Evolutionary conservation across 106 monocot genomes (phyloP), one percentile per base, ranked within the genome.

Genomic region (Dendrobium catenatum): DNA sequence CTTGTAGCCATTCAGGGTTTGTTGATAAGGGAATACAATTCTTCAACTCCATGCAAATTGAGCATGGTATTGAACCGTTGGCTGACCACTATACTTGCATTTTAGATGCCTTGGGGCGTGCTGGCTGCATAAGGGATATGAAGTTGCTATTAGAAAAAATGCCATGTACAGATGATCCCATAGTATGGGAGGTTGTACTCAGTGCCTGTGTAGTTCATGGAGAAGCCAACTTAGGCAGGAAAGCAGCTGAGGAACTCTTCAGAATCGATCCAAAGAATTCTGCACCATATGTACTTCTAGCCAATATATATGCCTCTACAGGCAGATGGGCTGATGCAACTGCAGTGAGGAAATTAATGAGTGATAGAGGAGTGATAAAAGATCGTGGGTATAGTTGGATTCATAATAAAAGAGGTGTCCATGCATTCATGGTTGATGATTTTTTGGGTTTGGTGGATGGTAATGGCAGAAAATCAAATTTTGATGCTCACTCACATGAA

Each of bases 141-240:
- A 85, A 88, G 80, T 48, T 22, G 41, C 18, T 98, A 19, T 26
- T 94, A 27, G 82, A 88, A 6, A 77, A 76, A 19, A 94, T 94
- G 90, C 83, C 94, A 15, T 91, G 33, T 66, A 85, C 75, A 55
- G 85, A 91, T 85, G 92, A 94, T 85, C 91, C 94, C 26, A 93
- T 94, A 27, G 78, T 98, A n/a, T 98, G 97, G 97, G 94, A 98
- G 75, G 92, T 98, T 26, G 80, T 98, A 72, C 87, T 98, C 13
- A 93, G 88, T 83, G 81, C 94, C 48, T 94, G 97, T 82, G 90
- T 82, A 17, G 78, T 91, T 77, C 97, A 98, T 83, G 79, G 86
- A 17, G 87, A 94, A 83, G 83, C 77, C 18, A 80, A 61, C n/a
- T 66, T 94, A 76, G 96, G 92, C 22, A 89, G 82, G 85, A 79